phyloP scores from a whole-genome alignment of 257 asterid species.

The Solanum bukasovii region DNA sequence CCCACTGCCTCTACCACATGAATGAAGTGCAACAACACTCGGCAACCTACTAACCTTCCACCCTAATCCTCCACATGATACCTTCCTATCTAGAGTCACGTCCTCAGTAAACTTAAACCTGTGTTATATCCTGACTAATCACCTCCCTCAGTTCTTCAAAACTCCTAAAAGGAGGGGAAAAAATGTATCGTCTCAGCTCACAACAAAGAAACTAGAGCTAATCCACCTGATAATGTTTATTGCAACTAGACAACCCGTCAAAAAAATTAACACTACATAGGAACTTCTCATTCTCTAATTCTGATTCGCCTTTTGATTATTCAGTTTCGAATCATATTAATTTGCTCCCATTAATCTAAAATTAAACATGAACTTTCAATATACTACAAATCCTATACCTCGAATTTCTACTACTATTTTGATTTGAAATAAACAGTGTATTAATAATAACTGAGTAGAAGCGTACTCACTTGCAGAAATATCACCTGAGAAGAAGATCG shows the following conservation, averaged over 20 bases:
- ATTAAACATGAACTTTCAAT: not conserved
- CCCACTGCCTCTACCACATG: not conserved
- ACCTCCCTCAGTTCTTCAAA: not conserved
- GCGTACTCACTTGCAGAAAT: not conserved
- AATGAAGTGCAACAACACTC: not conserved
- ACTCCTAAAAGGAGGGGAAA: not conserved
- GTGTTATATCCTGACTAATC: not conserved
- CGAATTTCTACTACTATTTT: not conserved
- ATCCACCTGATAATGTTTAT: not conserved
- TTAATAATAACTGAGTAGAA: not conserved
- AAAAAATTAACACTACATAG: not conserved
- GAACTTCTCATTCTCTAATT: not conserved
- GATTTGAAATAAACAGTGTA: not conserved
- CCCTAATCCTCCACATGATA: not conserved
- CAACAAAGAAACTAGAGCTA: not conserved
- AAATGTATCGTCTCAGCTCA: not conserved
- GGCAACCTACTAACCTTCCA: not conserved
- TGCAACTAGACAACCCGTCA: not conserved
- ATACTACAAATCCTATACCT: not conserved
- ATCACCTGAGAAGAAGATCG: not conserved
- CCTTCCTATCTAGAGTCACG: not conserved
- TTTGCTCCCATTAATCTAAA: not conserved
- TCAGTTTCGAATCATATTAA: not conserved
- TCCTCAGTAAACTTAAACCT: not conserved
- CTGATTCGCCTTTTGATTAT: not conserved